Evolutionary conservation across 768 basidiomycete species (phyloP).

Genomic region (Terana coerulea): DNA sequence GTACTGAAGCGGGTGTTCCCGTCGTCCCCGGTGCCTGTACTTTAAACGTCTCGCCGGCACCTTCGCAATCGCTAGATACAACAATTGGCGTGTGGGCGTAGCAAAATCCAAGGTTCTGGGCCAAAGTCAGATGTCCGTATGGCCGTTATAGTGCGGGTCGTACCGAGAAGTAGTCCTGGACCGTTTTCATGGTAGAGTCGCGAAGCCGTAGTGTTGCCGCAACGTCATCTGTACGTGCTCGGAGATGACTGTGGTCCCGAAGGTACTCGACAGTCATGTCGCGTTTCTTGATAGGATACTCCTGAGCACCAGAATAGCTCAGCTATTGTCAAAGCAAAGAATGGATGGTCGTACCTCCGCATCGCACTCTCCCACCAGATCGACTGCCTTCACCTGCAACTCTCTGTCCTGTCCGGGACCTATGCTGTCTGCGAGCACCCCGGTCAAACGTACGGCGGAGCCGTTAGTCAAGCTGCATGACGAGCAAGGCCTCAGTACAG

Average conservation of each 20-base stretch:
- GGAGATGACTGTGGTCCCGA: slow-evolving; percentile 84
- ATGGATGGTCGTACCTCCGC: slow-evolving; percentile 40
- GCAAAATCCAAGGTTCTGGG: slow-evolving; percentile 71
- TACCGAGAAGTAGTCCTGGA: slow-evolving; percentile 74
- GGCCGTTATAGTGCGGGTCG: slow-evolving; percentile 17
- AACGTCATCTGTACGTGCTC: slow-evolving; percentile 69
- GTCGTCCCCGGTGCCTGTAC: slow-evolving; percentile 39
- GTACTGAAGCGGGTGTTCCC: slow-evolving; percentile 11
- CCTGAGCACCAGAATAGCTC: slow-evolving; percentile 36
- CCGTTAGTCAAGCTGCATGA: slow-evolving; percentile 47
- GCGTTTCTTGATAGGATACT: slow-evolving; percentile 93
- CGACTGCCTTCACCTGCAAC: slow-evolving; percentile 43
- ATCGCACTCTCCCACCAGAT: slow-evolving; percentile 53
- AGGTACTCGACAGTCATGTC: slow-evolving; percentile 73
- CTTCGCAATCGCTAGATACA: slow-evolving; percentile 92
- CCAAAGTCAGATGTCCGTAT: slow-evolving; percentile 16
- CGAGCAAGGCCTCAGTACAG: not conserved
- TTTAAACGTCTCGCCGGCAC: slow-evolving; percentile 89
- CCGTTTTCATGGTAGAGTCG: slow-evolving; percentile 47
- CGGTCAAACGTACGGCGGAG: slow-evolving; percentile 47
- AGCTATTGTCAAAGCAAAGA: slow-evolving; percentile 22
- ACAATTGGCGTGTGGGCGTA: slow-evolving; percentile 84
- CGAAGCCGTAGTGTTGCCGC: slow-evolving; percentile 77
- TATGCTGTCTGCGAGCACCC: slow-evolving; percentile 41
- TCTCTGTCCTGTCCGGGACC: slow-evolving; percentile 52